These are phyloP conservation scores for Pythium sp. DNA, from an alignment of 352 stramenopile species.

Conservation along the genomic window DNA sequence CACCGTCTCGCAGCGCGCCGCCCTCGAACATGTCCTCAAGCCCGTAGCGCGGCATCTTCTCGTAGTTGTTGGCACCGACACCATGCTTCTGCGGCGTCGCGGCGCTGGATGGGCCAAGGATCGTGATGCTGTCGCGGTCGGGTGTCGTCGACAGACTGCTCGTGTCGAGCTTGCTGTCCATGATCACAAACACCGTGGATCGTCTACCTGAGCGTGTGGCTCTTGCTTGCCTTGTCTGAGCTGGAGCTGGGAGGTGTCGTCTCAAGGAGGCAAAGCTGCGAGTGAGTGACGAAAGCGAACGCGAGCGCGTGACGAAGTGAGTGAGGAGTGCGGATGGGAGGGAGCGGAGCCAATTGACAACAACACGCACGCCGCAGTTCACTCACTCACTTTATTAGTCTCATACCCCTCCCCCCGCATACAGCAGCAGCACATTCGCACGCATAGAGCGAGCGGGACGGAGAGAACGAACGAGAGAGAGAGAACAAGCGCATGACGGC, in stretches of 20 bases:
- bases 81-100: constrained; percentile 10
- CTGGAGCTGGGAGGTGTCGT: background rate
- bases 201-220: background rate
- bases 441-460: background rate
- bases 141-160: constrained; percentile 12
- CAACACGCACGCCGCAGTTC: background rate
- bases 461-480: background rate
- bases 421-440: no score
- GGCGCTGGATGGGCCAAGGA: constrained; percentile 1
- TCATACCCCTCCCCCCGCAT: no score
- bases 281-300: background rate
- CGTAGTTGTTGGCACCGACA: background rate
- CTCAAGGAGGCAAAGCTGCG: constrained; percentile 4
- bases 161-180: background rate
- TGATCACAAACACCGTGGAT: background rate
- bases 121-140: constrained; percentile 21
- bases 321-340: background rate
- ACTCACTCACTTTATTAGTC: background rate
- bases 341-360: background rate
- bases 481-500: background rate
- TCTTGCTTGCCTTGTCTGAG: background rate
- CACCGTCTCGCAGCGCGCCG: constrained; percentile 20
- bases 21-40: constrained; percentile 27
- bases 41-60: constrained; percentile 12
- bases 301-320: background rate